Evolutionary conservation across 2,329 filamentous ascomycete species (phyloP).

Genomic region (Simplicillium aogashimaense): DNA sequence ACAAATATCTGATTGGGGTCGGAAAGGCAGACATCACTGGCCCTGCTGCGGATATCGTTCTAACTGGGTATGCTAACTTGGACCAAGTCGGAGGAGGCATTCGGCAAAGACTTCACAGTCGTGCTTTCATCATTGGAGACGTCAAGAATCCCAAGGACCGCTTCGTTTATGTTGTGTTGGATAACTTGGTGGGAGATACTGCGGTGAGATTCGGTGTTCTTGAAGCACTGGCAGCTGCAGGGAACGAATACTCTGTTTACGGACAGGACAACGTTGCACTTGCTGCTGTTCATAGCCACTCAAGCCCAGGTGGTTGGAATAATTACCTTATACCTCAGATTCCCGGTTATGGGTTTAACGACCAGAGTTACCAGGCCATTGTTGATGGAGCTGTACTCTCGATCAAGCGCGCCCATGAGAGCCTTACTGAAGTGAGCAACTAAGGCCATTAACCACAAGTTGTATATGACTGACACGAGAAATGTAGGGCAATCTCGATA

Average conservation of each 20-base stretch:
- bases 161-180: neutral
- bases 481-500: constrained; percentile 51
- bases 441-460: neutral
- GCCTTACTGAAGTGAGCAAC: constrained; percentile 31
- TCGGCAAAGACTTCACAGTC: too few species aligned
- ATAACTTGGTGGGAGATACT: constrained; percentile 29
- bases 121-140: too few species aligned
- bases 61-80: too few species aligned
- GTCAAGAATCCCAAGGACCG: too few species aligned
- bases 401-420: constrained; percentile 65
- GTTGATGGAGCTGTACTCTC: constrained; percentile 77
- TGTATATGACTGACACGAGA: neutral
- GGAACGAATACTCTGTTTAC: constrained; percentile 65
- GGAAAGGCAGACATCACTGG: too few species aligned
- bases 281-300: constrained; percentile 87
- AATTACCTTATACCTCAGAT: constrained; percentile 92
- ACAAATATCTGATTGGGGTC: too few species aligned
- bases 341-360: constrained; percentile 75
- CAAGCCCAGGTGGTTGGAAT: constrained; percentile 83
- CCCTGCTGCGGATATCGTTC: too few species aligned
- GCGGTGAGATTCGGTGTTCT: constrained; percentile 78
- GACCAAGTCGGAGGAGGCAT: too few species aligned
- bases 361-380: constrained; percentile 79
- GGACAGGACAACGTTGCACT: constrained; percentile 74
- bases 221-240: constrained; percentile 58